phyloP scores from a whole-genome alignment of 768 basidiomycete species.

The Hypholoma sublateritium region DNA sequence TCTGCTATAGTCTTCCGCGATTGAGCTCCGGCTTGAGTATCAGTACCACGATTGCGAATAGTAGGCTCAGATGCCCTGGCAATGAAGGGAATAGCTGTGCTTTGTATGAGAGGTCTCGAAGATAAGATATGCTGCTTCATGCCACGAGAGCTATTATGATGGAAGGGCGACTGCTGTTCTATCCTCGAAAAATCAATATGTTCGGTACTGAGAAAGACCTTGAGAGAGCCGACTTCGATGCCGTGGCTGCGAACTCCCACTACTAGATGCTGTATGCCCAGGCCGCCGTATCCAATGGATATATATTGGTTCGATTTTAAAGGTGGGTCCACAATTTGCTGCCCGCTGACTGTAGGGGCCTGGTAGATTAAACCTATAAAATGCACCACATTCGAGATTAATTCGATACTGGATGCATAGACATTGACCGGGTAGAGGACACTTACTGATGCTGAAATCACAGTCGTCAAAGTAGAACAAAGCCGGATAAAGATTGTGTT shows the following conservation, averaged over 20 bases:
- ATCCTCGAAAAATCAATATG: constrained; percentile 9
- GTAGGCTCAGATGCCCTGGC: not conserved
- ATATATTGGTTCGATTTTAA: not conserved
- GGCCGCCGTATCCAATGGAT: constrained; percentile 5
- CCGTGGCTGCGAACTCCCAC: not conserved
- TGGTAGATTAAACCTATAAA: not conserved
- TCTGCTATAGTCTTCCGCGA: too few relatives aligned
- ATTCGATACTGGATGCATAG: too few relatives aligned
- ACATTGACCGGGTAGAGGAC: not conserved
- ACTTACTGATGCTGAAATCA: constrained; percentile 16
- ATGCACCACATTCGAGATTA: too few relatives aligned
- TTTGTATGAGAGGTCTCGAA: not conserved
- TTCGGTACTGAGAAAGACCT: constrained; percentile 10
- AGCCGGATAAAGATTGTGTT: constrained; percentile 13
- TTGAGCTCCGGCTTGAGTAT: too few relatives aligned
- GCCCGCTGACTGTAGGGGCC: not conserved
- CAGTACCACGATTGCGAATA: too few relatives aligned
- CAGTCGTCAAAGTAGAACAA: constrained; percentile 18
- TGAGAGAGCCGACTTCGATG: constrained; percentile 14
- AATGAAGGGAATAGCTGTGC: not conserved
- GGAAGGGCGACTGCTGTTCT: constrained; percentile 5
- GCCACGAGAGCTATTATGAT: not conserved
- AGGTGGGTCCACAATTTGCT: constrained; percentile 1
- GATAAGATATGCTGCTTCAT: not conserved
- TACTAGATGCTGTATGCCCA: not conserved